Evolutionary conservation across 257 asterid species (phyloP), one percentile per base, ranked within the genome.

Genomic region (Solanum pimpinellifolium): DNA sequence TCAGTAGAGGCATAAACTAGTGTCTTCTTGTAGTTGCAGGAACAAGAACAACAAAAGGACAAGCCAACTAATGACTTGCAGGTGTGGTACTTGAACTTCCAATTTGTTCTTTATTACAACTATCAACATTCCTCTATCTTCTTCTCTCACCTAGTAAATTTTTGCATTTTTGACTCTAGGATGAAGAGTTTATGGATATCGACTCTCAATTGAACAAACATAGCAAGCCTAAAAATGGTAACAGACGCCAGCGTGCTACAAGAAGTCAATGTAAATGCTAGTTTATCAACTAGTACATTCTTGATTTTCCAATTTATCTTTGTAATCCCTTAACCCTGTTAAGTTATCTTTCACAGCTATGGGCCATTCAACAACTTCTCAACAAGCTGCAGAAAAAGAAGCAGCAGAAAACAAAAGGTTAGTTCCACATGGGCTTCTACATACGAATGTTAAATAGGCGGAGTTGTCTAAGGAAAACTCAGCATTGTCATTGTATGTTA

Each of bases 351-450:
- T 92, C 94, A 96, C 94, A 96, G 99, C 99, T 70, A 87, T 92
- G 87, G 95, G 97, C 83, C 89, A 93, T 85, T 93, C 96, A 20
- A 44, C 88, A 29, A 12, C 87, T 42, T 88, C 92, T 88, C 93
- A 89, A 39, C 91, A 89, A 74, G 88, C 35, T 23, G 87, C 87
- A 88, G 93, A 89, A 77, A 92, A 93, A 91, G 97, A 92, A 66
- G 87, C 93, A 46, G 91, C 88, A 56, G 94, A 83, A 83, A 92
- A 88, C 91, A 96, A 96, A 93, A 93, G 99, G 99, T 96, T 84
- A 10, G 74, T 78, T 18, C 27, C 29, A 33, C 83, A 13, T 46
- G 23, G 9, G 65, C 66, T 46, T 66, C 14, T 8, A 16, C 14
- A 27, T 23, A 75, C 3, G 10, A 15, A 46, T 9, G n/a, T 77